Percentiles rank a stretch among this genome's conserved stretches.
Conservation (phyloP, 306 rosid genomes). For the Castanea sativa region DNA sequence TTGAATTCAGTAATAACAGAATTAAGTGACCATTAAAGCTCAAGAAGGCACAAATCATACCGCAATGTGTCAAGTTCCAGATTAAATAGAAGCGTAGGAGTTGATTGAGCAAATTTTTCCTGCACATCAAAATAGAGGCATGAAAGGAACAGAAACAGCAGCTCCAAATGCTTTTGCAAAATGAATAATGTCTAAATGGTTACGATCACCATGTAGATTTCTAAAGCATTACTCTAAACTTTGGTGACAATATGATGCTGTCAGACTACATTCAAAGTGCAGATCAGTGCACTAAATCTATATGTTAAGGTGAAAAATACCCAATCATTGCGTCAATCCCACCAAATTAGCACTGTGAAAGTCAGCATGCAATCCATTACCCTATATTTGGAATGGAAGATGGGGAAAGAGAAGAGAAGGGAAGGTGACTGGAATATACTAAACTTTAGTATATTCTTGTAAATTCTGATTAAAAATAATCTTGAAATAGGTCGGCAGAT, state of each 20-base stretch:
- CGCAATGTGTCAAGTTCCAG: slow-evolving; percentile 94
- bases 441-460: too few relatives aligned
- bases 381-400: too few relatives aligned
- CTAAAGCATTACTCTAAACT: neutral
- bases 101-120: slow-evolving; percentile 79
- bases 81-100: slow-evolving; percentile 81
- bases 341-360: too few relatives aligned
- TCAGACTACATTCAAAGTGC: neutral
- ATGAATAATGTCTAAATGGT: neutral
- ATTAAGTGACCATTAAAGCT: slow-evolving; percentile 12
- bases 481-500: neutral
- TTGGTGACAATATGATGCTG: neutral
- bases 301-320: neutral
- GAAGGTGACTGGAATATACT: neutral
- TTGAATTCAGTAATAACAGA: slow-evolving; percentile 13
- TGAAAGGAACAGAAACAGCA: slow-evolving; percentile 9
- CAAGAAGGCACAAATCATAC: slow-evolving; percentile 35
- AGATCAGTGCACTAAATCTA: neutral
- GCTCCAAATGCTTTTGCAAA: neutral
- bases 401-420: neutral
- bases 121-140: slow-evolving; percentile 43
- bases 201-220: neutral
- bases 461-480: too few relatives aligned
- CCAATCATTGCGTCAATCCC: too few relatives aligned
- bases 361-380: too few relatives aligned